Evolutionary conservation across 1,139 yeast genomes (phyloP), one percentile per base, ranked within the genome.

Genomic region (Candida sanyaensis): DNA sequence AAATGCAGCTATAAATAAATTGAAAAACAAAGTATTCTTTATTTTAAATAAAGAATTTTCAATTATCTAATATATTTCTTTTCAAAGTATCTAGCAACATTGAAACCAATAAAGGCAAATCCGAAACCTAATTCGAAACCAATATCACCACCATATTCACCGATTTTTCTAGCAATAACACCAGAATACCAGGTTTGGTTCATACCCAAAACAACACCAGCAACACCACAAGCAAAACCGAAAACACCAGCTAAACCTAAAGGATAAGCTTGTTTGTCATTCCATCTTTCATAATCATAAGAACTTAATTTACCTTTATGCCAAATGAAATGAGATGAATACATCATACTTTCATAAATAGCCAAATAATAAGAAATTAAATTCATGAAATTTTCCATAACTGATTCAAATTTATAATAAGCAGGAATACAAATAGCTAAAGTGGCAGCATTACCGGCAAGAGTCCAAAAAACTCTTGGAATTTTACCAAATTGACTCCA

Each of bases 341-440:
- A 65, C 41, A 81, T 69, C 64, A 90, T 81, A 43, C 88, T 81
- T 61, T 81, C 83, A 72, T 91, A 91, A 62, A 90, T 87, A 51
- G 96, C 90, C 65, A 91, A 77, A 81, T 93, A 91, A 78, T 91
- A 91, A 54, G 89, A 93, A 65, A 91, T 88, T 65, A 90, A 73
- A 72, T 88, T 84, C 96, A 91, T 89, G 71, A 91, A 90, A 70
- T 87, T 84, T 51, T 80, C 78, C 86, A 91, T 87, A 59, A 88
- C 91, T 8, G 67, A 60, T 51, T 77, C 83, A 66, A 91, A 91
- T 55, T 78, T 66, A 71, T 86, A 85, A 72, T 85, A 88, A 42
- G 89, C 97, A 33, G 96, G 96, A 58, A 90, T 90, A 62, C 95
- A 84, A 62, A 91, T 85, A 50, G 92, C 97, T 64, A 90, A 78